Evolutionary conservation across 176 grass and related monocot genomes (phyloP), one percentile per base, ranked within the genome.

Genomic region (Zoysia japonica): DNA sequence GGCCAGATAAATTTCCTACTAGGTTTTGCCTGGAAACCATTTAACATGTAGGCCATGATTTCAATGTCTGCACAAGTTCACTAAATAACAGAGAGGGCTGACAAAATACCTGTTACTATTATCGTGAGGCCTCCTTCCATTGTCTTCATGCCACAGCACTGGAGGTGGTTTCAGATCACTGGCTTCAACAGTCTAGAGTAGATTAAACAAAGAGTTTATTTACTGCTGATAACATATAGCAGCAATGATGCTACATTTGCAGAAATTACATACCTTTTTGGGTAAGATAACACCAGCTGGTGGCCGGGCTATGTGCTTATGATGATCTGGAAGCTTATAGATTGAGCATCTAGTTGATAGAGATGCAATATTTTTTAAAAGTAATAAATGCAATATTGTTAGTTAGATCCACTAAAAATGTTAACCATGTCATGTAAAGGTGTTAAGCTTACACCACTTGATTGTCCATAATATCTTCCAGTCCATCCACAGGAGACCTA

Each of bases 91-190:
- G 2, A 43, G 70, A 84, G 7, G 7, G 39, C 7, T 68, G 19
- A 16, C 74, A 69, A 39, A 68, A 71, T 78, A 81, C 83, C 86
- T 85, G 60, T 55, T 86, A 59, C 75, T 88, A 80, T 93, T 87
- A 62, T 88, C 82, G 86, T 74, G 66, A 71, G 86, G 90, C 78
- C 80, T 91, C 75, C 96, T 88, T 67, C 92, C 90, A 71, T 20
- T 95, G 47, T 95, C 96, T 88, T 99, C 96, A 70, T 99, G 96
- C 96, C 96, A 99, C 53, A 99, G 79, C 82, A 84, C 84, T 72
- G 96, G 96, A 16, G 92, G 96, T 36, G 96, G 96, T 69, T 99
- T 99, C 60, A 99, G 82, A 81, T 99, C 96, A 78, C 84, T 52
- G 10, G 96, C 79, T 79, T 88, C 92, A 47, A 99, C 92, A 75